Conservation (phyloP, 352 stramenopile species). For the Globisporangium perplexum region DNA sequence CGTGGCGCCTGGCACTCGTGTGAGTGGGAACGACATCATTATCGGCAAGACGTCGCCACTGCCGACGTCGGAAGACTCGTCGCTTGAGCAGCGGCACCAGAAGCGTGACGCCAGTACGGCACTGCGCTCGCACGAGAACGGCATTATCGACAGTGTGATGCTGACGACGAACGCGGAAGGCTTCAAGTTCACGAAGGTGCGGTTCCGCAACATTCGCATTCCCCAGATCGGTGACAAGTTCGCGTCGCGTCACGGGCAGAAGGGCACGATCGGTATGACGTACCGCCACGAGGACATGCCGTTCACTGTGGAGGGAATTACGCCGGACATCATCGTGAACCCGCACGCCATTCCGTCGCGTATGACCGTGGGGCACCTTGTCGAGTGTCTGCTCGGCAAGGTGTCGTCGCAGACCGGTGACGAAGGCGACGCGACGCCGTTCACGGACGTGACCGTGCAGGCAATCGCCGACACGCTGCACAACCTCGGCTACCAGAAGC, state of each 20-base stretch:
- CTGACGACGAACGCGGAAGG: constrained; percentile 97
- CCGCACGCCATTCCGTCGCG: constrained; percentile 99
- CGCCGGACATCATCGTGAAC: constrained; percentile 99
- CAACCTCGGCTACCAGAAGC: constrained; percentile 97
- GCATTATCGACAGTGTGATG: constrained; percentile 99
- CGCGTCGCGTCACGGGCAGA: constrained; percentile 88
- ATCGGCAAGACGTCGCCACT: constrained; percentile 98
- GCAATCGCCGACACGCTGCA: constrained; percentile 94
- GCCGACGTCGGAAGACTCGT: constrained; percentile 71
- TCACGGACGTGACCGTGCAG: constrained; percentile 97
- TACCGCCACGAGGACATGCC: constrained; percentile 99
- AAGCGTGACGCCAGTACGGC: constrained; percentile 97
- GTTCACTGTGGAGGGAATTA: constrained; percentile 98
- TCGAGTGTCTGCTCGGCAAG: constrained; percentile 99
- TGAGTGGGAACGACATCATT: constrained; percentile 98
- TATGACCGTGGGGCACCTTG: constrained; percentile 99
- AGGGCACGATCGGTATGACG: constrained; percentile 98
- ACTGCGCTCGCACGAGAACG: constrained; percentile 97
- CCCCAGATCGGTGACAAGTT: constrained; percentile 99
- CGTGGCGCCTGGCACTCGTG: constrained; percentile 92
- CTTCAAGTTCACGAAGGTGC: constrained; percentile 97
- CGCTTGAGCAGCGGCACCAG: constrained; percentile 86
- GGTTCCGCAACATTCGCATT: constrained; percentile 97
- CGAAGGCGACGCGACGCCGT: constrained; percentile 98
- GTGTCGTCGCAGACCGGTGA: constrained; percentile 95